Percentiles rank a stretch among this genome's conserved stretches.
phyloP scores from a whole-genome alignment of 108 stramenopile species.

The Stephanodiscus minutulus region DNA sequence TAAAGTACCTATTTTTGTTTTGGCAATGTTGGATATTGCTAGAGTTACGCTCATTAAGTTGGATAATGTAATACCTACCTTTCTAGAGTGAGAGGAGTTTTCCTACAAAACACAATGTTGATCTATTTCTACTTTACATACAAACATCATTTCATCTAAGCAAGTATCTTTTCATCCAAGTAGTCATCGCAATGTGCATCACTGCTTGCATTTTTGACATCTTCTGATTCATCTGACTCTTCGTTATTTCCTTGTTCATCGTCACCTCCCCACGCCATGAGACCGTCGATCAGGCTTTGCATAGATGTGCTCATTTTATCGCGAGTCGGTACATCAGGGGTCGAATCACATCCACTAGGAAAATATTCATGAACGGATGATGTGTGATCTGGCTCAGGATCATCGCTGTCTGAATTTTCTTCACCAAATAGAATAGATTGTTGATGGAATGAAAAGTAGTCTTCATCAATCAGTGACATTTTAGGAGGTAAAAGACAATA shows the following conservation, averaged over 20 bases:
- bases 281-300: slow-evolving; percentile 88
- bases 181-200: background rate
- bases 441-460: slow-evolving; percentile 40
- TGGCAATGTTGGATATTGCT: no score
- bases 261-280: slow-evolving; percentile 84
- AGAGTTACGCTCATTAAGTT: no score
- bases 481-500: slow-evolving; percentile 28
- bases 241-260: slow-evolving; percentile 60
- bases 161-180: background rate
- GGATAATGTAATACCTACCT: no score
- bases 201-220: background rate
- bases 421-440: slow-evolving; percentile 4
- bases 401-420: slow-evolving; percentile 11
- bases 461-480: slow-evolving; percentile 29
- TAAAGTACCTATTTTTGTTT: no score
- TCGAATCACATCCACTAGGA: background rate
- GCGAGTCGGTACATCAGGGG: background rate
- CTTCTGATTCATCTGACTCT: slow-evolving; percentile 6
- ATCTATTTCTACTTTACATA: background rate
- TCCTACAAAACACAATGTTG: background rate
- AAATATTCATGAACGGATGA: slow-evolving; percentile 5
- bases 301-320: slow-evolving; percentile 67
- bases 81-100: background rate
- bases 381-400: slow-evolving; percentile 1
- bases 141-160: background rate